phyloP scores from a whole-genome alignment of 2,329 filamentous ascomycete species.

The Tolypocladium endophyticum region DNA sequence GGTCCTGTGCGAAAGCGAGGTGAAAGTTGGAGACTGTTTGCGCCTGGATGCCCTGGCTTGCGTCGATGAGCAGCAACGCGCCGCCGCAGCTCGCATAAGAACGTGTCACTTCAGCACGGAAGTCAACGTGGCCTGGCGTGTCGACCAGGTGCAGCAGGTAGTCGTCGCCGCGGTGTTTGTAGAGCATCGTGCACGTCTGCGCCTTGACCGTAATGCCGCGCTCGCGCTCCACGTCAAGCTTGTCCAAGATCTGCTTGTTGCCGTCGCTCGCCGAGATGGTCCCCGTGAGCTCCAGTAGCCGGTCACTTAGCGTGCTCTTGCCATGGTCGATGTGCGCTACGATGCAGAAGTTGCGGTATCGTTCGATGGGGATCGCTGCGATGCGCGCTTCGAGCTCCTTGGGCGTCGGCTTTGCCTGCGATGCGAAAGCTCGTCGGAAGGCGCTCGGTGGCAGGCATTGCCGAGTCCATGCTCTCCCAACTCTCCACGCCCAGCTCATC shows the following conservation, averaged over 20 bases:
- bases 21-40: conserved; percentile 99
- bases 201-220: conserved; percentile 97
- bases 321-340: conserved; percentile 98
- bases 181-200: conserved; percentile 97
- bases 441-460: conserved; percentile 14
- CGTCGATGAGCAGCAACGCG: conserved; percentile 85
- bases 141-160: conserved; percentile 94
- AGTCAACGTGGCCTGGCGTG: conserved; percentile 95
- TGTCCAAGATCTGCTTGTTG: conserved; percentile 95
- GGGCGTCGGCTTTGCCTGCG: conserved; percentile 17
- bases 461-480: conserved; percentile 26
- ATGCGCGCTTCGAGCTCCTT: conserved; percentile 41
- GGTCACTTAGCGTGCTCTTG: conserved; percentile 90
- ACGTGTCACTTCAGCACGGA: conserved; percentile 87
- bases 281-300: conserved; percentile 84
- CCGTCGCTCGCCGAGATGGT: conserved; percentile 72
- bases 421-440: conserved; percentile 6
- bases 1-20: conserved; percentile 83
- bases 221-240: conserved; percentile 91
- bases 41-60: conserved; percentile 90
- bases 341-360: conserved; percentile 94
- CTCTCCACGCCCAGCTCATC: conserved; percentile 27
- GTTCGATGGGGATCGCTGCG: conserved; percentile 63
- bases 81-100: conserved; percentile 96
- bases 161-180: conserved; percentile 74